Conservation (phyloP, 2,329 filamentous ascomycete species). For the Trichoderma breve region DNA sequence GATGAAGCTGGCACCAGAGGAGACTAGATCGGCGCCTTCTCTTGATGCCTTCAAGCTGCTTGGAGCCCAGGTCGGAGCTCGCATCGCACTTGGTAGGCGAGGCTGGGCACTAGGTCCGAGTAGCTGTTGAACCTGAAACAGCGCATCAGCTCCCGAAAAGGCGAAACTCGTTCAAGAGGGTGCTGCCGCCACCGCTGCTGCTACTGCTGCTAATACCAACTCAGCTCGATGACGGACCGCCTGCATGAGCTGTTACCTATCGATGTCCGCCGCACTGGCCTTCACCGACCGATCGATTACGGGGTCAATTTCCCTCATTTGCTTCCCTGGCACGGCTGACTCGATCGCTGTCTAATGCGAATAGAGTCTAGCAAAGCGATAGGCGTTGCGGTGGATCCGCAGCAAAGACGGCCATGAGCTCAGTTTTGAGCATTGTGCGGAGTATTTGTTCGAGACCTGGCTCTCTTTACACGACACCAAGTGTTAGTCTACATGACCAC, state of each 20-base stretch:
- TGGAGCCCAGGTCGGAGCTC: conserved; percentile 7
- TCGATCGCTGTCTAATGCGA: conserved; percentile 10
- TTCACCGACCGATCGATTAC: neutral
- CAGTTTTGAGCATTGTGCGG: conserved; percentile 5
- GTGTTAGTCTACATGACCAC: conserved; percentile 21
- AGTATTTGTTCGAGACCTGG: conserved; percentile 1
- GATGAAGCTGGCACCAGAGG: neutral
- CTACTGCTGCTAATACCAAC: neutral
- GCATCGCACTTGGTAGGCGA: conserved; percentile 15
- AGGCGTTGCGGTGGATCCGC: neutral
- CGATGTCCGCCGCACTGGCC: conserved; percentile 10
- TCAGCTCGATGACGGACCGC: neutral
- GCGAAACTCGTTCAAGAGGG: conserved; percentile 11
- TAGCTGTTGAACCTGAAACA: conserved; percentile 24
- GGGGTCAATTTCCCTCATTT: conserved; percentile 22
- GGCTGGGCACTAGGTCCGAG: conserved; percentile 22
- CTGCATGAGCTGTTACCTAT: conserved; percentile 5
- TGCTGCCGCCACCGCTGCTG: neutral
- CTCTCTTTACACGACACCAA: neutral
- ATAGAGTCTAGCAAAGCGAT: conserved; percentile 6
- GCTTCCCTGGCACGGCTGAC: conserved; percentile 27
- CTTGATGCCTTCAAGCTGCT: neutral
- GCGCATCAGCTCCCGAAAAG: conserved; percentile 7
- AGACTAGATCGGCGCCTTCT: neutral
- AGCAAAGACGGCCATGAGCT: conserved; percentile 1